Conservation (phyloP, 495 filamentous ascomycete species). For the Mycothermus thermophilus region DNA sequence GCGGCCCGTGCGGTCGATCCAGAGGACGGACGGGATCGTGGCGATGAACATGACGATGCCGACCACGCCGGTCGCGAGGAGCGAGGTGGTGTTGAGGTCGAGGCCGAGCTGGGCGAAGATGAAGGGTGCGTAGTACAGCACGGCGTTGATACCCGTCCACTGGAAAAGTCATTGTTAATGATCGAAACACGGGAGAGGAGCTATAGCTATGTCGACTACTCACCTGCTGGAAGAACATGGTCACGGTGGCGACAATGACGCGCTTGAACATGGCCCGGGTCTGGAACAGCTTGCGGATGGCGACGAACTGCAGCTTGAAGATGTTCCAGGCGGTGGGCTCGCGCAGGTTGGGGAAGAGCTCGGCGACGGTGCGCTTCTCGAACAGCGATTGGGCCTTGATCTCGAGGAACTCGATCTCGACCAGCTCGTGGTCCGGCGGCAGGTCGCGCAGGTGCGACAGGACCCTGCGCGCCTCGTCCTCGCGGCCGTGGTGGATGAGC, state of each 20-base stretch:
- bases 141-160: constrained; percentile 61
- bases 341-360: constrained; percentile 54
- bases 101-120: constrained; percentile 63
- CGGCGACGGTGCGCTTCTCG: constrained; percentile 59
- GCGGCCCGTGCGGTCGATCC: constrained; percentile 46
- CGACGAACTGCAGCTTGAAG: constrained; percentile 58
- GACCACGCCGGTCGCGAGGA: constrained; percentile 68
- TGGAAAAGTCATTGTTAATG: constrained; percentile 22
- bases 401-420: constrained; percentile 67
- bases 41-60: constrained; percentile 62
- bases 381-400: constrained; percentile 69
- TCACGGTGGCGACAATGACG: constrained; percentile 51
- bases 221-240: constrained; percentile 59
- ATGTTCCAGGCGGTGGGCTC: constrained; percentile 45
- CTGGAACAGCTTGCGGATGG: constrained; percentile 58
- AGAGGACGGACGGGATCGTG: constrained; percentile 55
- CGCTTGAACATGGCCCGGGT: constrained; percentile 62
- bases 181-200: neutral
- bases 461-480: constrained; percentile 54
- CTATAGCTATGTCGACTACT: neutral
- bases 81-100: constrained; percentile 44
- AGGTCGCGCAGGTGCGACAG: constrained; percentile 53
- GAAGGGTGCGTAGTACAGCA: constrained; percentile 58
- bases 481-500: constrained; percentile 60
- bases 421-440: constrained; percentile 43